These are phyloP conservation scores for Platanthera guangdongensis DNA, from an alignment of 106 monocot genomes.

Conservation along the genomic window DNA sequence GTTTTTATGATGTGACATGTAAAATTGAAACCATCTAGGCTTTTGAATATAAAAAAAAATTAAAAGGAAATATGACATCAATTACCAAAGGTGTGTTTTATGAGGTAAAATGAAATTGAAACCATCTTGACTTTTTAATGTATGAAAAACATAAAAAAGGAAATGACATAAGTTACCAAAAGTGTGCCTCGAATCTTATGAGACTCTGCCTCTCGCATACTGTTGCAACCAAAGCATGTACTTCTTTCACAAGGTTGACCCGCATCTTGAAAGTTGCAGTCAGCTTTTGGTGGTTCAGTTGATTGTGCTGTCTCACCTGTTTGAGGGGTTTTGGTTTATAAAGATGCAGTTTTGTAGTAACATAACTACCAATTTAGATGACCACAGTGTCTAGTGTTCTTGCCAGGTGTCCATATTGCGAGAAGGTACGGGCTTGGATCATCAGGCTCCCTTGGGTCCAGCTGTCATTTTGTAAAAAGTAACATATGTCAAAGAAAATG, in stretches of 20 bases:
- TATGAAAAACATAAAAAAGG: too few species aligned
- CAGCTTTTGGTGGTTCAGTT: slow-evolving; percentile 29
- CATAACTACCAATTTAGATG: background rate
- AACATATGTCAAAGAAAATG: background rate
- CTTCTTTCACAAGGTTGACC: slow-evolving; percentile 23
- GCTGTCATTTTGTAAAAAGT: slow-evolving; percentile 12
- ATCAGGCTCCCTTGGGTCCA: slow-evolving; percentile 43
- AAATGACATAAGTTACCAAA: slow-evolving; percentile 24
- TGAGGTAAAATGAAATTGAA: background rate
- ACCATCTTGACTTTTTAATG: too few species aligned
- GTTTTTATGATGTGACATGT: background rate
- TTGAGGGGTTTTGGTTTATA: background rate
- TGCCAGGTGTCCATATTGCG: slow-evolving; percentile 62
- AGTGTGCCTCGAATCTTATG: slow-evolving; percentile 50
- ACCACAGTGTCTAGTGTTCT: background rate
- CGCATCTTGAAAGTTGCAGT: slow-evolving; percentile 20
- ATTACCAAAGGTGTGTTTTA: background rate
- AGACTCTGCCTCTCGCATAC: slow-evolving; percentile 32
- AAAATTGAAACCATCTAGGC: background rate
- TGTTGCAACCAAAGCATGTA: slow-evolving; percentile 53
- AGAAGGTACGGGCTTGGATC: slow-evolving; percentile 52
- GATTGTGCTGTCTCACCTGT: slow-evolving; percentile 57
- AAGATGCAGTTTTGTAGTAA: background rate
- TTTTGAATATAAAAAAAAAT: background rate
- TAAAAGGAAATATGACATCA: background rate